These are phyloP conservation scores for Penicillium sp. DNA, from an alignment of 2,329 filamentous ascomycete genomes.

Conservation along the genomic window DNA sequence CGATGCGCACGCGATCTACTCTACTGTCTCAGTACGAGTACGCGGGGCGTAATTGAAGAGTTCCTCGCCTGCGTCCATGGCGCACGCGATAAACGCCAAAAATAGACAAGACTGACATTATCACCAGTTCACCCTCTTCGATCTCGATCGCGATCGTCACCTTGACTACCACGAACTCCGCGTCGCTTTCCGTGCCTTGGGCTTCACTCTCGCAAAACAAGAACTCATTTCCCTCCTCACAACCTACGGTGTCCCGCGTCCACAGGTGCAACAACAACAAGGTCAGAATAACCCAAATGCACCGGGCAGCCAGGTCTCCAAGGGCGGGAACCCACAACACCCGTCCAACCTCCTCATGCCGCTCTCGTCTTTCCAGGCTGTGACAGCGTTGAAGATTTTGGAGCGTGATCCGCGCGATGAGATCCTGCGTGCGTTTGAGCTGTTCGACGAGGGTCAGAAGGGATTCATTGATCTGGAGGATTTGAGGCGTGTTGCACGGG, in stretches of 20 bases:
- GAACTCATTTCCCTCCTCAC: conserved; percentile 81
- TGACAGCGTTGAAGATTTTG: conserved; percentile 78
- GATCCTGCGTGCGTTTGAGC: conserved; percentile 83
- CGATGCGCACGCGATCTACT: neutral
- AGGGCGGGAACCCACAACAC: conserved; percentile 54
- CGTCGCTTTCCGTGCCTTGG: conserved; percentile 91
- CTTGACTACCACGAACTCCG: conserved; percentile 99
- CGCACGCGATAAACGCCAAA: neutral
- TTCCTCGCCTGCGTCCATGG: neutral
- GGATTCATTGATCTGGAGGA: conserved; percentile 88
- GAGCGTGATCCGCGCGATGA: conserved; percentile 86
- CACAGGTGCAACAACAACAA: conserved; percentile 50
- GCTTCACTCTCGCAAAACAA: conserved; percentile 84
- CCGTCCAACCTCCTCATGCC: conserved; percentile 69
- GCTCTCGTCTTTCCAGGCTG: conserved; percentile 69
- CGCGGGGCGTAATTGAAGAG: neutral
- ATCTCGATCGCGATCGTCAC: conserved; percentile 89
- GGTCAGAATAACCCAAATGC: conserved; percentile 28
- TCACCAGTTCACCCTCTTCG: conserved; percentile 83
- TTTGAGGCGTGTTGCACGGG: conserved; percentile 80
- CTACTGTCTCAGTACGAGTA: neutral
- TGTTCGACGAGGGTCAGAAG: conserved; percentile 93
- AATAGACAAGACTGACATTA: neutral
- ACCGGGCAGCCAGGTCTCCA: conserved; percentile 20
- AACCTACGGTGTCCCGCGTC: conserved; percentile 72